Evolutionary conservation across 2,329 filamentous ascomycete species (phyloP).

Genomic region (Fusarium albosuccineum): DNA sequence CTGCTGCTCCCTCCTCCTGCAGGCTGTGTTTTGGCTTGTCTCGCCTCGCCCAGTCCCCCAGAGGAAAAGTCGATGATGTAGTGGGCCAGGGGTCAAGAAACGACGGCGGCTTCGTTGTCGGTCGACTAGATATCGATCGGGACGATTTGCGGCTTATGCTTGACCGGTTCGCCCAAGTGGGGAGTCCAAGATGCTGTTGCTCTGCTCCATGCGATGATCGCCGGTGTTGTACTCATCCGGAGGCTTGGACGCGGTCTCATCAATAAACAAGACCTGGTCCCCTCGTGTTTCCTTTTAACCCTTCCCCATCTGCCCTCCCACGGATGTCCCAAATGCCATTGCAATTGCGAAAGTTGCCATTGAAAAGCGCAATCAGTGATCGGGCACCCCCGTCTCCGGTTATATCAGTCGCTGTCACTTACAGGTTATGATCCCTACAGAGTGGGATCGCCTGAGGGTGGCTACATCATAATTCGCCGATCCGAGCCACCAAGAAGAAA

Average conservation of each 20-base stretch:
- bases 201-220: slow-evolving; percentile 38
- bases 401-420: slow-evolving; percentile 23
- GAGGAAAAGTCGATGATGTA: slow-evolving; percentile 43
- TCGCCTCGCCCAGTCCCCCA: slow-evolving; percentile 1
- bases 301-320: neutral
- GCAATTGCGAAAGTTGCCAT: slow-evolving; percentile 20
- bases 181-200: slow-evolving; percentile 23
- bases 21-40: slow-evolving; percentile 25
- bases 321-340: neutral
- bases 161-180: slow-evolving; percentile 29
- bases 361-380: slow-evolving; percentile 13
- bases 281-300: slow-evolving; percentile 5
- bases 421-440: slow-evolving; percentile 44
- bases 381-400: slow-evolving; percentile 4
- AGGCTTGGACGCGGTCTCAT: slow-evolving; percentile 17
- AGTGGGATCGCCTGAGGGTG: slow-evolving; percentile 40
- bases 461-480: slow-evolving; percentile 46
- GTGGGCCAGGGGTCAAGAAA: slow-evolving; percentile 43
- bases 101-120: slow-evolving; percentile 33
- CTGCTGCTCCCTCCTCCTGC: neutral
- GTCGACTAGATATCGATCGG: slow-evolving; percentile 17
- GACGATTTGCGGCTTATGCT: slow-evolving; percentile 28
- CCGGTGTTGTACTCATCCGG: slow-evolving; percentile 30
- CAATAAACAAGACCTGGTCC: neutral
- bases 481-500: slow-evolving; percentile 36